Base-by-base conservation (phyloP, 129 eudicot genomes). In the Saussurea involucrata region DNA sequence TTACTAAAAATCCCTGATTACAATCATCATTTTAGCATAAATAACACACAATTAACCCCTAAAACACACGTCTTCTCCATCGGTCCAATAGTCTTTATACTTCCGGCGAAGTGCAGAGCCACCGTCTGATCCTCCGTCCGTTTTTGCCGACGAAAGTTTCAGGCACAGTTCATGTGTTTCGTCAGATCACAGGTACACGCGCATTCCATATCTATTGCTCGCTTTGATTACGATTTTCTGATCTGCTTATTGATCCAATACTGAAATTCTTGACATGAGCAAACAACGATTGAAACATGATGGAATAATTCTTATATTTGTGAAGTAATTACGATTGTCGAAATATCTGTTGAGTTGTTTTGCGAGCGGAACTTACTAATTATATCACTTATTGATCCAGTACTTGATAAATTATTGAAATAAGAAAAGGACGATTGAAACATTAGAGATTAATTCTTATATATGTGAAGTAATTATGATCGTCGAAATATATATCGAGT, bases 221-320 rank as follows among this genome's bases (percentile, higher is more conserved):
- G 7, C 31, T 31, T 5, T 34, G 0, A 74, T 74, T 36, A 37
- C 25, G 24, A 60, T 74, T 74, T 72, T 33, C 22, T 55, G 49
- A 55, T 73, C 77, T 57, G 53, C 49, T 53, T 31, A 31, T 55
- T 11, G 32, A 73, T 73, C 67, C 22, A 29, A 55, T 73, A 21
- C 20, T 55, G 8, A 33, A 74, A 12, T 74, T 21, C 34, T n/a
- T 32, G 32, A 6, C 22, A 21, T 60, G 8, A 60, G 22, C 36
- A 24, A 74, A 73, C 69, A 24, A 0, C 63, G 34, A 61, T 74
- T 74, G 69, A 73, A 73, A 60, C 58, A 36, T 34, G 24, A 74
- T 74, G 33, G 34, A 29, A 33, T 61, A 34, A 68, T 36, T 61
- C 24, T 74, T 36, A 13, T 55, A 2, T 55, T 1, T 32, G 29